These are phyloP conservation scores for Eustoma russellianum DNA, from an alignment of 257 asterid species.

Conservation along the genomic window DNA sequence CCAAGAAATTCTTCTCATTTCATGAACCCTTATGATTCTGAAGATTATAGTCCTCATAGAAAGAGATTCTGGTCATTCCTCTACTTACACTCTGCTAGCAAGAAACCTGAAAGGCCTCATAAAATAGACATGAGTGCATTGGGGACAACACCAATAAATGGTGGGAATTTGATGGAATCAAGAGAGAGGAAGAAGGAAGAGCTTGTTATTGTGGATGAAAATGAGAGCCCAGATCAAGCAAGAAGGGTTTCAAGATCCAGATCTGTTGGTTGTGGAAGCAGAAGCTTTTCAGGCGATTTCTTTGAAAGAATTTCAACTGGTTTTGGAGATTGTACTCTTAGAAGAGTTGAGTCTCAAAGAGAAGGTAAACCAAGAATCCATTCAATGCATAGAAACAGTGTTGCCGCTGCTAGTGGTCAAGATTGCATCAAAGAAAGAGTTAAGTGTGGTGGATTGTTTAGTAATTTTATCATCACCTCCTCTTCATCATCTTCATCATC, in stretches of 20 bases:
- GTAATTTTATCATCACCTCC: conserved; percentile 80
- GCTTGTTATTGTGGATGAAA: conserved; percentile 53
- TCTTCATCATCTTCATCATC: conserved; percentile 76
- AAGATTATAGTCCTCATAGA: conserved; percentile 38
- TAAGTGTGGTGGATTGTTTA: conserved; percentile 83
- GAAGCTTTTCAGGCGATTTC: conserved; percentile 94
- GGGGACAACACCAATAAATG: conserved; percentile 7
- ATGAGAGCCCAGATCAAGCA: conserved; percentile 52
- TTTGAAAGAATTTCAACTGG: conserved; percentile 96
- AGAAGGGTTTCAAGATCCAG: conserved; percentile 91
- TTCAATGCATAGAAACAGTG: conserved; percentile 24
- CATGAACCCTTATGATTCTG: conserved; percentile 38
- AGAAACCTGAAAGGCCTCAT: conserved; percentile 25
- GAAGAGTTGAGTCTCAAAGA: conserved; percentile 92
- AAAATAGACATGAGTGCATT: conserved; percentile 20
- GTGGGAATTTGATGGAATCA: conserved; percentile 10
- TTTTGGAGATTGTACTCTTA: conserved; percentile 86
- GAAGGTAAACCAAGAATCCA: conserved; percentile 69
- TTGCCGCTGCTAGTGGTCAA: conserved; percentile 30
- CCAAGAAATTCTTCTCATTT: conserved; percentile 49
- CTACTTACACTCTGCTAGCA: conserved; percentile 29
- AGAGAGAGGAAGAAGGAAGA: conserved; percentile 53
- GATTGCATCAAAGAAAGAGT: conserved; percentile 80
- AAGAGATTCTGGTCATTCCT: conserved; percentile 86
- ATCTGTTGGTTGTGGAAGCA: conserved; percentile 98